Conservation (phyloP, 2,329 filamentous ascomycete species). For the Aureobasidium sp. region DNA sequence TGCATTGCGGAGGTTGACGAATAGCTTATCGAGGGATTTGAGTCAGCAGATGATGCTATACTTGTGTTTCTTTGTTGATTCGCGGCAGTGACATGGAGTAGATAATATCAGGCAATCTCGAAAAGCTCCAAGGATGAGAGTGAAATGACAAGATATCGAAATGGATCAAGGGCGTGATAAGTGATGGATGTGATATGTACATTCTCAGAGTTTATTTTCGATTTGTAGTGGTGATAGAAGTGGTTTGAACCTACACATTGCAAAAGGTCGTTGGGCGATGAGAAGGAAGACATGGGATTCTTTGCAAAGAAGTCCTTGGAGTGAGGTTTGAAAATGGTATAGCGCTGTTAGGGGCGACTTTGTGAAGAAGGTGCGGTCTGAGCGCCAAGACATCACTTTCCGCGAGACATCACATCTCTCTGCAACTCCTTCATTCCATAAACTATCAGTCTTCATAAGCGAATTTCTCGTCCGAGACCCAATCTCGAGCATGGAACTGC, state of each 20-base stretch:
- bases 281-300: not conserved
- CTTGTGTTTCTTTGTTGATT: too few species aligned
- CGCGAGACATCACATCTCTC: not conserved
- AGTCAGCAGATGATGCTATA: too few species aligned
- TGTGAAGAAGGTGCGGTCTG: not conserved
- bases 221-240: conserved; percentile 14
- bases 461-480: too few species aligned
- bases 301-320: too few species aligned
- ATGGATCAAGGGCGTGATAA: not conserved
- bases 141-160: too few species aligned
- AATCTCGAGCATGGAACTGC: not conserved
- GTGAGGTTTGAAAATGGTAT: too few species aligned
- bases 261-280: conserved; percentile 9
- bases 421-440: not conserved
- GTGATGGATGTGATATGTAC: too few species aligned
- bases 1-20: conserved; percentile 39
- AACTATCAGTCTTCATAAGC: not conserved
- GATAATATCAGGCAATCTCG: too few species aligned
- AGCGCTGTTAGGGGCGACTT: too few species aligned
- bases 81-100: too few species aligned
- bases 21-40: too few species aligned
- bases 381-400: conserved; percentile 16
- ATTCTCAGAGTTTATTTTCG: conserved; percentile 9
- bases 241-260: conserved; percentile 13
- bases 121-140: too few species aligned